A percentile compares a stretch with the other conserved stretches of the same genome.
phyloP scores from a whole-genome alignment of 768 basidiomycete species.

The Auricularia auricula-judae region DNA sequence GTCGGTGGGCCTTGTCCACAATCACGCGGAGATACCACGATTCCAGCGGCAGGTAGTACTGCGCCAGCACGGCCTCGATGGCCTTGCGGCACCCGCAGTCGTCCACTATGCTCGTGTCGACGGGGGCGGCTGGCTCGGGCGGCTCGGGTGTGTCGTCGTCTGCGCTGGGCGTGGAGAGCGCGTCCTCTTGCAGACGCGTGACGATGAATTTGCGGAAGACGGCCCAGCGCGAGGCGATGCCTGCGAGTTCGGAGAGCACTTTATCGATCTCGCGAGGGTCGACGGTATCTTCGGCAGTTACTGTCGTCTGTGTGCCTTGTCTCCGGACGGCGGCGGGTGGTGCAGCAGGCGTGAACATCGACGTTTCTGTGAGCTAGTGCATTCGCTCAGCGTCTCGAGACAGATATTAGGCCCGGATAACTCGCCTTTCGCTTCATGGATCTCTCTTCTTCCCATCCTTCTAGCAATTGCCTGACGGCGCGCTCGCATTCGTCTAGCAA shows the following conservation, averaged over 20 bases:
- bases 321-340: slow-evolving; percentile 1
- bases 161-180: background rate
- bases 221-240: slow-evolving; percentile 87
- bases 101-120: slow-evolving; percentile 6
- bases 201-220: slow-evolving; percentile 81
- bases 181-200: slow-evolving; percentile 53
- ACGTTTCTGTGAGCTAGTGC: slow-evolving; percentile 24
- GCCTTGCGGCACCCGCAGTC: slow-evolving; percentile 24
- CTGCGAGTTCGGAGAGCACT: slow-evolving; percentile 74
- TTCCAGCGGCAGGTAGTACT: slow-evolving; percentile 84
- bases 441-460: slow-evolving; percentile 89
- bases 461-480: slow-evolving; percentile 61
- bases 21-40: slow-evolving; percentile 81
- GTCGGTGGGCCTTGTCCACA: slow-evolving; percentile 86
- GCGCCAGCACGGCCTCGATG: slow-evolving; percentile 55
- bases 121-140: background rate
- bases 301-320: slow-evolving; percentile 2
- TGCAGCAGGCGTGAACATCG: slow-evolving; percentile 8
- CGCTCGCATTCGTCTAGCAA: slow-evolving; percentile 81
- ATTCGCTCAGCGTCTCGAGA: background rate
- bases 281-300: slow-evolving; percentile 33
- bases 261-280: slow-evolving; percentile 91
- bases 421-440: slow-evolving; percentile 66
- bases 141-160: slow-evolving; percentile 10
- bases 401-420: slow-evolving; percentile 3